Base-by-base conservation (phyloP, 2,329 filamentous ascomycete genomes). In the Xylariaceae sp. region DNA sequence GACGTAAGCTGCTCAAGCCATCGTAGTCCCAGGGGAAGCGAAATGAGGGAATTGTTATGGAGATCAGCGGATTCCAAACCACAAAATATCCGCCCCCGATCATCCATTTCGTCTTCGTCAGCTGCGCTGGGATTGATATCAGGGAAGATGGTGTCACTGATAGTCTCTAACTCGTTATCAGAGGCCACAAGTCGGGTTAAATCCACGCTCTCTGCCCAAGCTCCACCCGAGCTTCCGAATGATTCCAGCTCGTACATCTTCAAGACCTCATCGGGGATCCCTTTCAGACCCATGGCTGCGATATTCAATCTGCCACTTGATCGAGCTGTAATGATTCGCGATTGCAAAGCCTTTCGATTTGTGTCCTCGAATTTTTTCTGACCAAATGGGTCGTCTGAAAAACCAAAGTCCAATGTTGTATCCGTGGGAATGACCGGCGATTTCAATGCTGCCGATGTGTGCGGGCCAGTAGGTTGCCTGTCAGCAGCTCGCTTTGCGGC, bases 191-290 rank as follows among this genome's bases (percentile, higher is more conserved):
- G 83, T 53, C 87, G 83, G 1, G 85, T 87, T 41, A 97, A 71
- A 63, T 97, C 92, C 11, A 97, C 89, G 51, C 87, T 86, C 67
- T 97, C 92, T 2, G 90, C 90, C 94, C 94, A 97, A 32, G 85
- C 82, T 11, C 83, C 80, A 33, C 79, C 82, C 18, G 78, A 73
- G 11, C 74, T 75, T 35, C 85, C 81, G 48, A 83, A 77, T 1
- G 80, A 77, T 46, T 90, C 84, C 15, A 89, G 75, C 59, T 90
- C 87, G 66, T 96, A 97, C 91, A 97, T 97, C 47, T 84, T 82
- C 70, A 95, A 73, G 0, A 97, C 87, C 62, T 95, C 89, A 1
- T 80, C 69, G 0, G 94, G 94, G 3, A 99, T 87, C 49, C 86
- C 78, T 53, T 83, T 87, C 36, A 99, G 69, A 1, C 83, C 82